Conservation (phyloP, 164 flowering plant species). For the Platanus orientalis region DNA sequence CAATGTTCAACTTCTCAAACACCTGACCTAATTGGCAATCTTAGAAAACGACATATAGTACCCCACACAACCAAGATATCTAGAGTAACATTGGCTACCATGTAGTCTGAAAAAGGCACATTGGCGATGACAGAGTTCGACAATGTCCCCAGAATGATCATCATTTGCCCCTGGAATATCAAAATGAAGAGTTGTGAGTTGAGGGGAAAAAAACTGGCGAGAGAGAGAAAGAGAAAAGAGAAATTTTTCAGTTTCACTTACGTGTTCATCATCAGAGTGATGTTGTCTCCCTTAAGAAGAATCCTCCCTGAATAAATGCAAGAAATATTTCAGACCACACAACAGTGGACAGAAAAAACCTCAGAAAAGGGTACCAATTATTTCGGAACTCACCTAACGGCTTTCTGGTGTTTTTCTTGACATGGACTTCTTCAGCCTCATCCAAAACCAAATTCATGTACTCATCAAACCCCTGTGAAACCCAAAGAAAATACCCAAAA, state of each 20-base stretch:
- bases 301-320: slow-evolving; percentile 48
- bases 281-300: slow-evolving; percentile 70
- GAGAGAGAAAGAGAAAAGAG: too few relatives aligned
- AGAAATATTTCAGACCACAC: background rate
- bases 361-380: too few relatives aligned
- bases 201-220: slow-evolving; percentile 9
- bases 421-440: slow-evolving; percentile 78
- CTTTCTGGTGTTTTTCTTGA: slow-evolving; percentile 70
- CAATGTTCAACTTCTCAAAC: too few relatives aligned
- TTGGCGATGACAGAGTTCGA: slow-evolving; percentile 1
- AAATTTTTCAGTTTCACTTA: slow-evolving; percentile 20
- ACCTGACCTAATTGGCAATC: too few relatives aligned
- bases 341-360: background rate
- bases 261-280: slow-evolving; percentile 74
- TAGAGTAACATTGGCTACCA: too few relatives aligned
- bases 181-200: too few relatives aligned
- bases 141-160: too few relatives aligned
- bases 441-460: slow-evolving; percentile 93
- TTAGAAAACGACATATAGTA: too few relatives aligned
- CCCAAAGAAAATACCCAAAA: too few relatives aligned
- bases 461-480: slow-evolving; percentile 76
- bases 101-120: slow-evolving; percentile 1
- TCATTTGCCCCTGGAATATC: slow-evolving; percentile 52
- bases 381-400: slow-evolving; percentile 35
- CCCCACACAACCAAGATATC: too few relatives aligned